phyloP scores from a whole-genome alignment of 2,329 filamentous ascomycete genomes.

The Cryphonectria carpinicola region DNA sequence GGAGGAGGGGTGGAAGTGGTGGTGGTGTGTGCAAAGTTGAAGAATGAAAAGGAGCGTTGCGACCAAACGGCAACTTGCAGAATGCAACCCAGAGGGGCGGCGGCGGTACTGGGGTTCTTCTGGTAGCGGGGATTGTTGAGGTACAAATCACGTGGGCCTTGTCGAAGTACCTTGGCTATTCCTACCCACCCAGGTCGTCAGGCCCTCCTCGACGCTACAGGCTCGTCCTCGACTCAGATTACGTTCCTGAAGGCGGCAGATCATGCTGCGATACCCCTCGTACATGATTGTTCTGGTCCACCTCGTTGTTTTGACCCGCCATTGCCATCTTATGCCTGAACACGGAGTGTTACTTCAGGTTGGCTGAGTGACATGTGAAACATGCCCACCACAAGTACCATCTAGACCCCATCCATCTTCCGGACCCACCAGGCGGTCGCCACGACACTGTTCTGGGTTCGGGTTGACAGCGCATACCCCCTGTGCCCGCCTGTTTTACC shows the following conservation, averaged over 20 bases:
- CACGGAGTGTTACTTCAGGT: background rate
- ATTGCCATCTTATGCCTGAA: conserved; percentile 7
- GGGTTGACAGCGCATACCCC: conserved; percentile 12
- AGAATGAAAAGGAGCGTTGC: conserved; percentile 23
- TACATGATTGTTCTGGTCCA: background rate
- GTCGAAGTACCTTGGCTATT: background rate
- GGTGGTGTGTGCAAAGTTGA: conserved; percentile 8
- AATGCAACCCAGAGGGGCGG: conserved; percentile 20
- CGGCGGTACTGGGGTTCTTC: background rate
- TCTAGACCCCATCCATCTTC: conserved; percentile 6
- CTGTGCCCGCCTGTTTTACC: background rate
- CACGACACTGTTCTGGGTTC: conserved; percentile 9
- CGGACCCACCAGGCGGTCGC: conserved; percentile 7
- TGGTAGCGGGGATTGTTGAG: conserved; percentile 16
- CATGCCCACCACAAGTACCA: conserved; percentile 16
- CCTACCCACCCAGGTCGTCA: conserved; percentile 10
- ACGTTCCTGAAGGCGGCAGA: background rate
- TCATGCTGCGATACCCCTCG: background rate
- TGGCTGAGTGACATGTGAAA: conserved; percentile 27
- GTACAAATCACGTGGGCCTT: conserved; percentile 27
- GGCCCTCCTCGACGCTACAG: conserved; percentile 13
- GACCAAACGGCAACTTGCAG: conserved; percentile 13
- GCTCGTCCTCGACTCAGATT: conserved; percentile 1
- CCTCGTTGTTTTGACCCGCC: background rate
- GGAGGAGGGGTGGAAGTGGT: background rate